Percentiles rank a stretch among this genome's conserved stretches.
phyloP scores from a whole-genome alignment of 805 yeast species.

The Kazachstania africana region DNA sequence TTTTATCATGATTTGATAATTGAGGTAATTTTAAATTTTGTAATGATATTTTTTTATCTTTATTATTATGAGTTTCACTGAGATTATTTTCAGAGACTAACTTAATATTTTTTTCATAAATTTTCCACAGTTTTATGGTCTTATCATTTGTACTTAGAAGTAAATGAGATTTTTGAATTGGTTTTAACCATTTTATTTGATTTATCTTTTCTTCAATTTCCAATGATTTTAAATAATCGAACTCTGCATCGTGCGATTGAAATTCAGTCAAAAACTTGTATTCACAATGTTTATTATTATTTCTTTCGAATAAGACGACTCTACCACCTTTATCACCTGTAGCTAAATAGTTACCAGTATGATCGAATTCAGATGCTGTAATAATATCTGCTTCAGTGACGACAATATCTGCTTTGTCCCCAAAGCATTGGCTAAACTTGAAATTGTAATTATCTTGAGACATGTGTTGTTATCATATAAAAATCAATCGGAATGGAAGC shows the following conservation, averaged over 20 bases:
- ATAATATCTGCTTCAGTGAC: constrained; percentile 96
- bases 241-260: constrained; percentile 97
- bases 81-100: constrained; percentile 87
- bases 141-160: constrained; percentile 89
- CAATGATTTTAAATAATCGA: constrained; percentile 87
- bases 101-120: constrained; percentile 82
- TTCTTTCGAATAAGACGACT: constrained; percentile 89
- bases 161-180: constrained; percentile 79
- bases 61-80: constrained; percentile 29
- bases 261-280: constrained; percentile 93
- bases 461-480: too few relatives aligned
- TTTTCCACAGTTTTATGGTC: constrained; percentile 97
- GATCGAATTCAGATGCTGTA: constrained; percentile 92
- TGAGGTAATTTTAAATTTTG: constrained; percentile 66
- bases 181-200: constrained; percentile 90
- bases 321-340: constrained; percentile 99
- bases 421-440: constrained; percentile 94
- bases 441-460: constrained; percentile 29
- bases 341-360: constrained; percentile 87
- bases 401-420: constrained; percentile 95
- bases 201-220: constrained; percentile 98
- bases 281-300: constrained; percentile 68
- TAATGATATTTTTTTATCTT: constrained; percentile 19
- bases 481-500: too few relatives aligned
- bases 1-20: constrained; percentile 85